Base-by-base conservation (phyloP, 116 monocot species). In the Trichopus zeylanicus region DNA sequence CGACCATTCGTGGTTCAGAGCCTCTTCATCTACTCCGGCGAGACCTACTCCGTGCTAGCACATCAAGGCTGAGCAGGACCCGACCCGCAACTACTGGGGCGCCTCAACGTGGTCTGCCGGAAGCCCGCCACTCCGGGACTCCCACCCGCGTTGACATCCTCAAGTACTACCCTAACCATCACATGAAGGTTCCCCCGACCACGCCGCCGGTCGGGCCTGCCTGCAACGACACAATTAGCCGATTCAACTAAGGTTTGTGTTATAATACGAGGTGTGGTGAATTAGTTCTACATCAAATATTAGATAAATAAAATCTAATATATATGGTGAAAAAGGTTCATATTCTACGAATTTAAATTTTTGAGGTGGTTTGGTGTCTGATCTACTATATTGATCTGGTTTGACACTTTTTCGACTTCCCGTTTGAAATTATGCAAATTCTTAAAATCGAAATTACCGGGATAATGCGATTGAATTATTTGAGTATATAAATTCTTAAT, bases 11-110 rank as follows among this genome's bases (percentile, higher is more conserved):
- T 76, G 0, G 75, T 93, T 19, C 79, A 73, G 57, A 93, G 65
- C 65, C 74, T 93, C 23, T 74, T 75, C 57, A 73, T 88, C 31
- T 93, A 93, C 79, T 85, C 93, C 26, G 93, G 93, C 23, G 93
- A 93, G 82, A 85, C 85, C 1, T 86, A 86, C 68, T 86, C 85
- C 22, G 80, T 86, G 0, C 67, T 86, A n/a, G n/a, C n/a, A n/a
- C 1, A n/a, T 93, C 3, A 86, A 58, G 16, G 89, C 89, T 21
- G 57, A 94, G 53, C 89, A 76, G 18, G 56, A 69, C 49, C 66
- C 81, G 0, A 51, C 67, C 4, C 63, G 63, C 3, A 86, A 86
- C 60, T 86, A 94, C 66, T 94, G 94, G 94, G 48, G 55, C 4
- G 78, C 62, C 21, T 65, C 37, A 86, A 94, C 35, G 83, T 94